Conservation (phyloP, 1,284 basidiomycete species). For the Tranzscheliella williamsii region DNA sequence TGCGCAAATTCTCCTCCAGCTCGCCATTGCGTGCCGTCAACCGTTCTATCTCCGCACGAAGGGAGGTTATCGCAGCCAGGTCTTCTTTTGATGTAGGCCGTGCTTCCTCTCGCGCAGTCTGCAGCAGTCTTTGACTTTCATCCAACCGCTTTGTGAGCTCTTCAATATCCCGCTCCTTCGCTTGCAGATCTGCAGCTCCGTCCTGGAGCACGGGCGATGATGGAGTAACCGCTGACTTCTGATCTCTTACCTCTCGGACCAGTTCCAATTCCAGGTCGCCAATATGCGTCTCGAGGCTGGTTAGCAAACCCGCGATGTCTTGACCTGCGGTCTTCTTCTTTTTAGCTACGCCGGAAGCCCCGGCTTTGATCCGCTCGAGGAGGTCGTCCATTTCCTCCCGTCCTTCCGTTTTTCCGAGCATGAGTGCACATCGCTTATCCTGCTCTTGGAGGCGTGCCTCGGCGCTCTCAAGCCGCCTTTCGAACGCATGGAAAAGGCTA, state of each 20-base stretch:
- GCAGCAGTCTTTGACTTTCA: background rate
- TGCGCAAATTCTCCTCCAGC: constrained; percentile 16
- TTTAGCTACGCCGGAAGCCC: constrained; percentile 25
- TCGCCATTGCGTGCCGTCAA: constrained; percentile 9
- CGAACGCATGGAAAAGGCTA: constrained; percentile 45
- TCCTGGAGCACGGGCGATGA: background rate
- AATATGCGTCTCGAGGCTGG: constrained; percentile 49
- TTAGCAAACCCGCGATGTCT: constrained; percentile 47
- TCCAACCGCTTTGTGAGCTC: constrained; percentile 3
- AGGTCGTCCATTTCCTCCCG: constrained; percentile 60
- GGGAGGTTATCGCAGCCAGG: background rate
- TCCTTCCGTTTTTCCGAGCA: constrained; percentile 58
- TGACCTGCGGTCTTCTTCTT: constrained; percentile 45
- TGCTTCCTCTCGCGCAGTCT: background rate
- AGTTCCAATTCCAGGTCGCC: constrained; percentile 52
- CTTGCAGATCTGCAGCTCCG: background rate
- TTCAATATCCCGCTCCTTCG: constrained; percentile 1
- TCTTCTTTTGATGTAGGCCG: too few species aligned
- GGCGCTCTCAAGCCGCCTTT: constrained; percentile 45
- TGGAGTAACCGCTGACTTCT: too few species aligned
- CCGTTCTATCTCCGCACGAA: constrained; percentile 8
- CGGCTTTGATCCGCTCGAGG: constrained; percentile 56
- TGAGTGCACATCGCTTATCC: constrained; percentile 52
- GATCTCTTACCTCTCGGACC: constrained; percentile 6
- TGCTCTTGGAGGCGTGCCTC: constrained; percentile 52